Conservation (phyloP, 1,139 yeast species). For the Dujonia santamariae region DNA sequence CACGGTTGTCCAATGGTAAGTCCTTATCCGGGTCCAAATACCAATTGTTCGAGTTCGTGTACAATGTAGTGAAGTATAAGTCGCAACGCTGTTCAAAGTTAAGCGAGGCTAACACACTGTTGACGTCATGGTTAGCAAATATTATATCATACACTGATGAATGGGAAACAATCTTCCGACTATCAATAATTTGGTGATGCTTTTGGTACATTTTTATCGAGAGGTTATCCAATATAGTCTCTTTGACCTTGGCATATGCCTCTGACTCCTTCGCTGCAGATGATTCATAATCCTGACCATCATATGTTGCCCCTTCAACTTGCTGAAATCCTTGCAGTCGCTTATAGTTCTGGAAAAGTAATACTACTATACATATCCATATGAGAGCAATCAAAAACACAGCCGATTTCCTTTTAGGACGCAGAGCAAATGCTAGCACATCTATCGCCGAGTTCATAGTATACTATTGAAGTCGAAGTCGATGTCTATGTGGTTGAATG, state of each 20-base stretch:
- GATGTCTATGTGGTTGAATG: too few relatives aligned
- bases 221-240: constrained; percentile 1
- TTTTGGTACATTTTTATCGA: constrained; percentile 3
- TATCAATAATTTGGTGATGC: constrained; percentile 13
- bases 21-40: constrained; percentile 19
- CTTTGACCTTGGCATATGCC: constrained; percentile 3
- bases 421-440: constrained; percentile 4
- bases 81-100: constrained; percentile 17
- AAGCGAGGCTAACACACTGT: constrained; percentile 18
- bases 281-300: background rate
- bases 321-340: background rate
- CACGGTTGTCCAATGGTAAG: constrained; percentile 17
- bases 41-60: constrained; percentile 23
- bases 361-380: constrained; percentile 3
- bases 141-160: constrained; percentile 21
- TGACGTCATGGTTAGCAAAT: constrained; percentile 21
- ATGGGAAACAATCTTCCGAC: constrained; percentile 17
- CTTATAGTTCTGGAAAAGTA: constrained; percentile 1
- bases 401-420: constrained; percentile 5
- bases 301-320: constrained; percentile 2
- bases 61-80: constrained; percentile 27
- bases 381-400: background rate
- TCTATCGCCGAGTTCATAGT: too few relatives aligned
- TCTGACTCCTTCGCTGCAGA: background rate
- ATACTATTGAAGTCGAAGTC: too few relatives aligned